Evolutionary conservation across 768 basidiomycete genomes (phyloP).

Genomic region (Sarcodon sp.): DNA sequence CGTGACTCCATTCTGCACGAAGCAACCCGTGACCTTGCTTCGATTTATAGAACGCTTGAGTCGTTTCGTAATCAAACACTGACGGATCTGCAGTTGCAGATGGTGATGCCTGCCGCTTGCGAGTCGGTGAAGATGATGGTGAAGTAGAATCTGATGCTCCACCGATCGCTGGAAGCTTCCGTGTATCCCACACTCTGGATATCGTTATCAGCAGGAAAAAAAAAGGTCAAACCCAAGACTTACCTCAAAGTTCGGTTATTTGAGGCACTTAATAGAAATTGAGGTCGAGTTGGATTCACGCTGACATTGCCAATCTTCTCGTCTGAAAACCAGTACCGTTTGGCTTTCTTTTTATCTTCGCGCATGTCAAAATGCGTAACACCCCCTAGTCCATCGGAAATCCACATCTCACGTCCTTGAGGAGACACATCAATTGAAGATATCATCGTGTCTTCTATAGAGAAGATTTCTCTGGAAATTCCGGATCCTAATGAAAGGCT

Average conservation of each 20-base stretch:
- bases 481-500: slow-evolving; percentile 61
- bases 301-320: slow-evolving; percentile 73
- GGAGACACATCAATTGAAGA: slow-evolving; percentile 60
- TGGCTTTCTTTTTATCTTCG: slow-evolving; percentile 36
- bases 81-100: slow-evolving; percentile 6
- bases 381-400: slow-evolving; percentile 63
- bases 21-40: slow-evolving; percentile 39
- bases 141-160: slow-evolving; percentile 9
- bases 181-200: slow-evolving; percentile 66
- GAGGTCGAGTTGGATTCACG: slow-evolving; percentile 56
- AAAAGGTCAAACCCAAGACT: slow-evolving; percentile 7
- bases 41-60: slow-evolving; percentile 38
- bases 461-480: slow-evolving; percentile 55
- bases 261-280: slow-evolving; percentile 62
- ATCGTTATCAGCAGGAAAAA: not conserved
- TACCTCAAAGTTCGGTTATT: slow-evolving; percentile 66
- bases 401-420: slow-evolving; percentile 71
- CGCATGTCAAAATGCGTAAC: slow-evolving; percentile 69
- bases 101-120: not conserved
- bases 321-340: slow-evolving; percentile 53
- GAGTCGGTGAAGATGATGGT: slow-evolving; percentile 11
- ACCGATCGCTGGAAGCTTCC: slow-evolving; percentile 42
- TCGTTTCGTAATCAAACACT: slow-evolving; percentile 25
- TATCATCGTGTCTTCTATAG: slow-evolving; percentile 47
- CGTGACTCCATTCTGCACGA: slow-evolving; percentile 55